Evolutionary conservation across 1,139 yeast genomes (phyloP), one percentile per base, ranked within the genome.

Genomic region (Hyphopichia burtonii): DNA sequence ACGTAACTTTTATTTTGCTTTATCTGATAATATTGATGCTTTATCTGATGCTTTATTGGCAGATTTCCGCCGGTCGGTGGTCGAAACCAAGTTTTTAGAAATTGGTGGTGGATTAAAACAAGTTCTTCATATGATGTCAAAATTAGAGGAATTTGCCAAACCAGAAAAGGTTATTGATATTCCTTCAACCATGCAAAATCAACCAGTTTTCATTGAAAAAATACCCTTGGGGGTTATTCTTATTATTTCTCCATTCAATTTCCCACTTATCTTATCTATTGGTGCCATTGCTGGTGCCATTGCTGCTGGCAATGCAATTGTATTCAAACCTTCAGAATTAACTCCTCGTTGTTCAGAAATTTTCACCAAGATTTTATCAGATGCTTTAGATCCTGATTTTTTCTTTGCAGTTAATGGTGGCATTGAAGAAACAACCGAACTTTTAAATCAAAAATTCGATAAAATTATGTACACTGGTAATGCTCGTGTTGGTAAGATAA

Each of bases 401-500:
- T 69, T 87, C 46, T 76, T 69, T 41, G 78, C 80, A 23, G 83
- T 91, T 43, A 80, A 82, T 54, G 98, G 98, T 35, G 93, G 78
- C 1, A 65, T 86, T 38, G 71, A 78, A 1, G 94, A 88, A 59
- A 78, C 95, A 4, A 77, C 83, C 1, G 76, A 60, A 12, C 65
- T 88, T 41, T 74, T 88, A 55, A 72, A 81, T 22, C 79, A 80
- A 46, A 80, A 80, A 53, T 88, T 80, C 55, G 96, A 90, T 65
- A 83, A 86, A 65, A 89, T 91, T 48, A 74, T 91, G 65, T 87
- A 86, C 62, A 91, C 98, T 9, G 98, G 98, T 25, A 83, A 86
- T 41, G 76, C 80, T 18, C 56, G 59, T 14, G 96, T 90, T 19
- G 98, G 96, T 36, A 80, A 76, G 33, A 79, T 88, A 45, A 80